Conservation (phyloP, 1,139 yeast species). For the Casaregolazyma suthepensis region DNA sequence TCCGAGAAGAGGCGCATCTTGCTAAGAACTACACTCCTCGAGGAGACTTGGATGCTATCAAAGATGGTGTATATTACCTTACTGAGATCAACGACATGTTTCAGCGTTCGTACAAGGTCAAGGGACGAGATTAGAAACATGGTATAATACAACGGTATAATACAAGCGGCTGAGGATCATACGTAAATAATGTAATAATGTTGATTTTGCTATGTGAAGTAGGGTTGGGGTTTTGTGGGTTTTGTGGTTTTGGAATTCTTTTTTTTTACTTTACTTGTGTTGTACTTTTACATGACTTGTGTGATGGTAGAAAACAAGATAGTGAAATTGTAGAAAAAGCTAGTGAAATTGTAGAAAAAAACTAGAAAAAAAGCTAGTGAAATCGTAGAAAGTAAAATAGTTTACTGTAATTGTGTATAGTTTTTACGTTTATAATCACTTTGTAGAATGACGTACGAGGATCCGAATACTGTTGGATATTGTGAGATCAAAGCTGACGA, state of each 20-base stretch:
- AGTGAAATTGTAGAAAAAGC: too few species aligned
- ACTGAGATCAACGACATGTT: conserved; percentile 78
- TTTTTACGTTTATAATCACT: too few species aligned
- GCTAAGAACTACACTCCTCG: conserved; percentile 72
- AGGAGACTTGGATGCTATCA: conserved; percentile 68
- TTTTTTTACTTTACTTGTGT: too few species aligned
- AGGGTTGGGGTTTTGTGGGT: background rate
- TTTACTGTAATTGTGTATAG: background rate
- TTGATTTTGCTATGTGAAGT: background rate
- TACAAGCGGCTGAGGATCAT: background rate
- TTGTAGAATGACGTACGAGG: background rate
- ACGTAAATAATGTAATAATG: background rate
- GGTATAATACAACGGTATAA: background rate
- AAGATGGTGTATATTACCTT: conserved; percentile 78
- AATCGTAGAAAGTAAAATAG: too few species aligned
- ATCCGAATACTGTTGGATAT: background rate
- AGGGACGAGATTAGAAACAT: conserved; percentile 27
- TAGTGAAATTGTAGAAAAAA: too few species aligned
- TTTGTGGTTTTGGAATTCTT: background rate
- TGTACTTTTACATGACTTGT: too few species aligned
- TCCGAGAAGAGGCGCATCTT: conserved; percentile 86
- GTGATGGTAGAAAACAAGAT: too few species aligned
- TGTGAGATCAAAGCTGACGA: background rate
- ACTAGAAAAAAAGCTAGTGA: too few species aligned
- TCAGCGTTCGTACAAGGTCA: conserved; percentile 72